Conservation (phyloP, 768 basidiomycete species). For the Holtermannia corniformis region DNA sequence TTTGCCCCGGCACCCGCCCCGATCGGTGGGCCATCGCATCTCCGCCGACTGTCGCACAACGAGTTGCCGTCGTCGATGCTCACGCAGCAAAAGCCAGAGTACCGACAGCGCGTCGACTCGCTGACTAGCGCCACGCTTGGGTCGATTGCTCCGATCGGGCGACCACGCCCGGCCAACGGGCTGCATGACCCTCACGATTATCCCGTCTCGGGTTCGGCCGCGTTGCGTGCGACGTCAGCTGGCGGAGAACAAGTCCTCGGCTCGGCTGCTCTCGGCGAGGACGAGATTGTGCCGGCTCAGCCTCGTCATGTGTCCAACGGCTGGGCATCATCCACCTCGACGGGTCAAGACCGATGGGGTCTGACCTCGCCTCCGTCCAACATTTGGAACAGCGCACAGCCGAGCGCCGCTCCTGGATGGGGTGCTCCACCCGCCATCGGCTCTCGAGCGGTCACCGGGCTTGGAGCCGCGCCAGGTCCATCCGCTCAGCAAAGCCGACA, state of each 20-base stretch:
- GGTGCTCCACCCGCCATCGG: neutral
- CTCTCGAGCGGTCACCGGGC: neutral
- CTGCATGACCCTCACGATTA: constrained; percentile 7
- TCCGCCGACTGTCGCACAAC: neutral
- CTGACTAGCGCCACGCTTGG: neutral
- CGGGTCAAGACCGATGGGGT: neutral
- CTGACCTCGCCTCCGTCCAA: neutral
- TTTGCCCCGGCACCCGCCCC: constrained; percentile 29
- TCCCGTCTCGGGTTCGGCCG: constrained; percentile 9
- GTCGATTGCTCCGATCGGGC: constrained; percentile 2
- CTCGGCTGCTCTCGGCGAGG: constrained; percentile 36
- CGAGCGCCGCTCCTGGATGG: neutral
- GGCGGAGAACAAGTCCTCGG: constrained; percentile 33
- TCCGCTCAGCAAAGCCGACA: neutral
- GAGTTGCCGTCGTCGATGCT: neutral
- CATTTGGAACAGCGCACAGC: neutral
- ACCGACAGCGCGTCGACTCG: neutral
- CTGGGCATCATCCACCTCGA: constrained; percentile 5
- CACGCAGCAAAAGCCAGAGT: constrained; percentile 12
- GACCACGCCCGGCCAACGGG: constrained; percentile 9
- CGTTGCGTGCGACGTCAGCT: constrained; percentile 12
- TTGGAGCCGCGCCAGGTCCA: neutral
- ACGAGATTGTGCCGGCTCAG: constrained; percentile 36
- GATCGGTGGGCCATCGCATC: constrained; percentile 17
- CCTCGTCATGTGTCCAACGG: constrained; percentile 24